Evolutionary conservation across 495 filamentous ascomycete species (phyloP), one percentile per base, ranked within the genome.

Genomic region (Arthonia radiata): DNA sequence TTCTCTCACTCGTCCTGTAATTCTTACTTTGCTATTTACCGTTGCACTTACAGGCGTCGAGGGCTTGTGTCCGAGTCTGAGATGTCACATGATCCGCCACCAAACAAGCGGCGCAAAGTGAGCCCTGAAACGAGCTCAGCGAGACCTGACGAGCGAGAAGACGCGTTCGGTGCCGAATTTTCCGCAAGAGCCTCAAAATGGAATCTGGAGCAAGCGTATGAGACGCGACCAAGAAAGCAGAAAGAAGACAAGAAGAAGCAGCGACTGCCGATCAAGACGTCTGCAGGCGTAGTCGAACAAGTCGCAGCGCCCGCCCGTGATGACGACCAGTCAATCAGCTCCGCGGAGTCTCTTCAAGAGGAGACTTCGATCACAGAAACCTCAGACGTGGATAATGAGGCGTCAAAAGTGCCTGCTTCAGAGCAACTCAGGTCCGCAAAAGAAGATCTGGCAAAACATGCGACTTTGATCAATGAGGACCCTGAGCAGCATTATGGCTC

Each of bases 171-270:
- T n/a, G 29, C 40, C 4, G 49, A 54, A 16, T 55, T 56, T 25
- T 43, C 47, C 37, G 38, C 31, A 31, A 44, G 44, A 27, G 58
- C 52, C 28, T 47, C 54, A 21, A 50, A 59, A 42, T 93, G 86
- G 86, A 62, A 90, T 43, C 57, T 90, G 25, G 86, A 97, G 48
- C 72, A 93, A 37, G 66, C 71, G 39, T 97, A 94, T 56, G 82
- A 91, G 48, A 59, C 60, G 22, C 64, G 61, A 35, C 69, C 73
- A 15, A 59, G 79, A 34, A 81, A 86, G 40, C 65, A 62, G 45
- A 69, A 64, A 18, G 64, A 46, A 29, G 29, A 57, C 41, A 73
- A 79, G 39, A 57, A 66, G 23, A 67, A 69, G 34, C 76, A 65
- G 14, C 59, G 71, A 40, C 54, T 94, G 17, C 86, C 80, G 3